Percentiles rank a stretch among this genome's conserved stretches.
Evolutionary conservation across 805 yeast species (phyloP).

Genomic region (Barnettozyma vustinii): DNA sequence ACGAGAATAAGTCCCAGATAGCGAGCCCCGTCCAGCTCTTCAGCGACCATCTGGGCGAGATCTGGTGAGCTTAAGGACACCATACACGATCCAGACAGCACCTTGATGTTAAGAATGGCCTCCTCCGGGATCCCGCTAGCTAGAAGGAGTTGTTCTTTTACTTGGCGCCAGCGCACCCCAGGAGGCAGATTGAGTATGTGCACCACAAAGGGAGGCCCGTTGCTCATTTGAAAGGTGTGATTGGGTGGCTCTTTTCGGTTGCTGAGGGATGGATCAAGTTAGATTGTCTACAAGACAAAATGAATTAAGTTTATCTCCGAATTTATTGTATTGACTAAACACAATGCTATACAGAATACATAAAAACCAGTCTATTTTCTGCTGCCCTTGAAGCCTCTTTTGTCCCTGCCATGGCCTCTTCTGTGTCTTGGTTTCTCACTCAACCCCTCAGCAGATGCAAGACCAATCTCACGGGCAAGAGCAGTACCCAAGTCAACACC

Average conservation of each 20-base stretch:
- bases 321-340: not conserved
- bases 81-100: constrained; percentile 7
- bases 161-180: constrained; percentile 18
- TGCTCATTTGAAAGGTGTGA: constrained; percentile 1
- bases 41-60: constrained; percentile 7
- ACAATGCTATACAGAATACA: not conserved
- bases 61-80: constrained; percentile 11
- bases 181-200: constrained; percentile 20
- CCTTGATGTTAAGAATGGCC: constrained; percentile 19
- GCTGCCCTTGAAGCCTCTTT: constrained; percentile 3
- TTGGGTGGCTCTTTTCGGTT: not conserved
- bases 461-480: constrained; percentile 62
- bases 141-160: constrained; percentile 16
- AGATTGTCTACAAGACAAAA: not conserved
- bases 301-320: not conserved
- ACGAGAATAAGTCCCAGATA: constrained; percentile 15
- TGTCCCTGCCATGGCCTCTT: constrained; percentile 8
- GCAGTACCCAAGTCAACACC: constrained; percentile 69
- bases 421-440: constrained; percentile 8
- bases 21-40: constrained; percentile 15
- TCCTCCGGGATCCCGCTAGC: constrained; percentile 16
- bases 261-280: not conserved
- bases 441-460: constrained; percentile 25
- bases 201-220: constrained; percentile 9
- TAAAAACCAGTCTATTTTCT: not conserved